A percentile compares a stretch with the other conserved stretches of the same genome.
These are phyloP conservation scores for Teratosphaeriaceae sp. DNA, from an alignment of 2,329 filamentous ascomycete genomes.

Conservation along the genomic window DNA sequence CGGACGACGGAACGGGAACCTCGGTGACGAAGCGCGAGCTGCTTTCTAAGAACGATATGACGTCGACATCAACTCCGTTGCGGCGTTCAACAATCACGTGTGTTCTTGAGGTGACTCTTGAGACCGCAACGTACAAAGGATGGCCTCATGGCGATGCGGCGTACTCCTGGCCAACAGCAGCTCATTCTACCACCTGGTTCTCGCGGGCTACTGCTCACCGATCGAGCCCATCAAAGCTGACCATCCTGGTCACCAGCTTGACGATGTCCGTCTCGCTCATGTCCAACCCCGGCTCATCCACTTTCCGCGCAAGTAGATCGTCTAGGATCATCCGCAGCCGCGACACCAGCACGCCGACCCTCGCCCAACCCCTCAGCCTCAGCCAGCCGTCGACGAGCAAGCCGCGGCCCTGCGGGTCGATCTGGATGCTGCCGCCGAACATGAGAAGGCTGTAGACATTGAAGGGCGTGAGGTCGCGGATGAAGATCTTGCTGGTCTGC, in stretches of 20 bases:
- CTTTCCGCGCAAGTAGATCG: conserved; percentile 69
- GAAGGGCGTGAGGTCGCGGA: conserved; percentile 86
- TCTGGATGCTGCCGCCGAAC: conserved; percentile 75
- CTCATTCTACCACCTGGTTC: neutral
- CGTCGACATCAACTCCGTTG: no score
- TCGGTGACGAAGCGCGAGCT: no score
- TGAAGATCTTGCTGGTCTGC: conserved; percentile 84
- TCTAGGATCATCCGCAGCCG: conserved; percentile 82
- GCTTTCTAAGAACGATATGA: no score
- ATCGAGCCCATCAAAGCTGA: conserved; percentile 72
- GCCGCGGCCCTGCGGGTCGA: conserved; percentile 82
- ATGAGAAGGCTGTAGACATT: conserved; percentile 84
- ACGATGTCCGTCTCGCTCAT: conserved; percentile 58
- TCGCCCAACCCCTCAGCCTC: conserved; percentile 78
- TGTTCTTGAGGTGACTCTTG: no score
- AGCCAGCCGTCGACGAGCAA: conserved; percentile 91
- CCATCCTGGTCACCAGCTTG: conserved; percentile 66
- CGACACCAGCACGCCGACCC: conserved; percentile 84
- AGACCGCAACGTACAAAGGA: no score
- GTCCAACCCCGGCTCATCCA: conserved; percentile 60
- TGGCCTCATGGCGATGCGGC: no score
- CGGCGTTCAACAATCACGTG: no score
- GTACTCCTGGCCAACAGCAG: no score
- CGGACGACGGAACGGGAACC: no score
- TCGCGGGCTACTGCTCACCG: conserved; percentile 10